Evolutionary conservation across 345 rosid genomes (phyloP).

Genomic region (Gossypium mustelinum): DNA sequence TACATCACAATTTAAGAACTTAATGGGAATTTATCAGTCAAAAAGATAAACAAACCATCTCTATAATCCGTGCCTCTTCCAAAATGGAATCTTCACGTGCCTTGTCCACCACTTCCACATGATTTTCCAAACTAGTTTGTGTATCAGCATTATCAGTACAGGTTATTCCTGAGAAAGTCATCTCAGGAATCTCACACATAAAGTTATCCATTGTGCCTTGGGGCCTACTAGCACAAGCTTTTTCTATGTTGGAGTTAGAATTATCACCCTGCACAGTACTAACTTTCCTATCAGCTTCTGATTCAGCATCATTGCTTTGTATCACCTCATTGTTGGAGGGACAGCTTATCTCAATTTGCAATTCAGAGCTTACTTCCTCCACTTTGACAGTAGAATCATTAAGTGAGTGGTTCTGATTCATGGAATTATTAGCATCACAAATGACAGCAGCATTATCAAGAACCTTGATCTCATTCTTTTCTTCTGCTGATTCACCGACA

Average conservation of each 20-base stretch:
- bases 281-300: constrained; percentile 35
- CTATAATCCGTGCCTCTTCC: constrained; percentile 83
- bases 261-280: constrained; percentile 27
- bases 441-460: constrained; percentile 25
- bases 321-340: constrained; percentile 31
- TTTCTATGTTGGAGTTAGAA: constrained; percentile 31
- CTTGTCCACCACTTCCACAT: constrained; percentile 43
- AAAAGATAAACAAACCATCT: constrained; percentile 42
- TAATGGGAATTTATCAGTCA: constrained; percentile 15
- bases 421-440: constrained; percentile 27
- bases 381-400: constrained; percentile 33
- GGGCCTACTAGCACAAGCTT: constrained; percentile 32
- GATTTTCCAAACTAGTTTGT: constrained; percentile 37
- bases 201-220: constrained; percentile 29
- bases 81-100: constrained; percentile 72
- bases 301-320: constrained; percentile 31
- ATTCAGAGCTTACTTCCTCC: constrained; percentile 44
- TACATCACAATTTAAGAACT: constrained; percentile 15
- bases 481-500: constrained; percentile 37
- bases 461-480: constrained; percentile 41
- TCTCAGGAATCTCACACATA: constrained; percentile 26
- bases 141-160: constrained; percentile 36
- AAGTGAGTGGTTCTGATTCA: constrained; percentile 23
- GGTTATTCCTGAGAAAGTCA: constrained; percentile 21
- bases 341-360: constrained; percentile 42